A percentile compares a stretch with the other conserved stretches of the same genome.
Conservation (phyloP, 345 rosid species). For the Pistacia atlantica region DNA sequence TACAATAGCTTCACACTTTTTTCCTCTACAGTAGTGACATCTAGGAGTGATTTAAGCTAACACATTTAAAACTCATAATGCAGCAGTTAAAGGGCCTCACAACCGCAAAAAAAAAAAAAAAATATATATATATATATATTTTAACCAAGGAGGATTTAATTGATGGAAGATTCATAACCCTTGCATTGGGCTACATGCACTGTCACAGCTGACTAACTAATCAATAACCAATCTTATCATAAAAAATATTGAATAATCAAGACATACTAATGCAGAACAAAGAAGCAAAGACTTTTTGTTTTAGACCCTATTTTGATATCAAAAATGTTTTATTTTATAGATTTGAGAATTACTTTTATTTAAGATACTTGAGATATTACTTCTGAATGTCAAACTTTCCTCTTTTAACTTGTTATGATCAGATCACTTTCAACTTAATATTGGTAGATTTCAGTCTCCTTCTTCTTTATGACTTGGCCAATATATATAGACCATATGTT, state of each 20-base stretch:
- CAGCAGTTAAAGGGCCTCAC: neutral
- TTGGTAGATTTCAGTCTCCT: neutral
- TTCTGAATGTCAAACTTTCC: too few relatives aligned
- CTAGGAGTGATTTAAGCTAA: constrained; percentile 3
- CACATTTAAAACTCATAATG: neutral
- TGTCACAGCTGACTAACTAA: neutral
- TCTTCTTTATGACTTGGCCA: neutral
- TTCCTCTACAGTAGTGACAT: neutral
- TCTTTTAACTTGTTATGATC: too few relatives aligned
- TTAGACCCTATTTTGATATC: too few relatives aligned
- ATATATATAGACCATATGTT: too few relatives aligned
- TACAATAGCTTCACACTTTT: neutral
- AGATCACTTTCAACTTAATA: neutral
- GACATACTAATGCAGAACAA: neutral
- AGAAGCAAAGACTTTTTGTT: too few relatives aligned
- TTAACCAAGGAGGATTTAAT: neutral
- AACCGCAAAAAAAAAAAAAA: neutral
- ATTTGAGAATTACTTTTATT: too few relatives aligned
- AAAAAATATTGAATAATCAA: too few relatives aligned
- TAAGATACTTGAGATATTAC: neutral
- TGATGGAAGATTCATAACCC: neutral
- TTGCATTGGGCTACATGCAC: neutral
- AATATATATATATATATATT: too few relatives aligned
- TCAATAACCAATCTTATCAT: neutral
- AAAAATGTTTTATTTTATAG: too few relatives aligned